A percentile compares a stretch with the other conserved stretches of the same genome.
phyloP scores from a whole-genome alignment of 2,329 filamentous ascomycete genomes.

The Tolypocladium ovalisporum region DNA sequence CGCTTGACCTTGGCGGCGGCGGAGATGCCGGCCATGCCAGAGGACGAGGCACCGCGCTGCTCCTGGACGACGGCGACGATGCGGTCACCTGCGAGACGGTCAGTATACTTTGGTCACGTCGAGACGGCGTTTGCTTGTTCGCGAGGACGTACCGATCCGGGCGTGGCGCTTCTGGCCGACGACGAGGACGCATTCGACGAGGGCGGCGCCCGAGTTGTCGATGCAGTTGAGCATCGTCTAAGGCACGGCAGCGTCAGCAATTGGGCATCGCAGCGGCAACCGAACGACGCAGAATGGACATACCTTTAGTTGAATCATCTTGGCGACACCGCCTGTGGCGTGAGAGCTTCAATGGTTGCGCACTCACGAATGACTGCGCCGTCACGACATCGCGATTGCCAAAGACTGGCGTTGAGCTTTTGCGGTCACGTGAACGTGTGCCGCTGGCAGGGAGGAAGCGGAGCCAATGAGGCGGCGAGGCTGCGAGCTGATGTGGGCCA shows the following conservation, averaged over 20 bases:
- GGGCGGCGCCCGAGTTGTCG: constrained; percentile 96
- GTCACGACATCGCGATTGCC: background rate
- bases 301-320: constrained; percentile 89
- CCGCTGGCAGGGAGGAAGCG: too few species aligned
- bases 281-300: background rate
- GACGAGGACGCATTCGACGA: constrained; percentile 93
- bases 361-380: background rate
- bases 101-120: background rate
- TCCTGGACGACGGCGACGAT: constrained; percentile 98
- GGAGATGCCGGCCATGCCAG: constrained; percentile 58
- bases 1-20: constrained; percentile 87
- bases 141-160: constrained; percentile 60
- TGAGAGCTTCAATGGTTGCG: constrained; percentile 1
- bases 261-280: background rate
- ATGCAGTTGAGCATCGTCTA: constrained; percentile 98
- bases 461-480: background rate
- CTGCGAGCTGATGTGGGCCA: background rate
- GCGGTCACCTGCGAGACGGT: constrained; percentile 63
- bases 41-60: constrained; percentile 69
- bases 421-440: background rate
- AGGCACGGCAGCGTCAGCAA: constrained; percentile 3
- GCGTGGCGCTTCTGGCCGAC: constrained; percentile 83
- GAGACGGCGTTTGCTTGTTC: background rate
- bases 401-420: background rate
- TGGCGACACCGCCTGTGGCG: constrained; percentile 21